phyloP scores from a whole-genome alignment of 345 rosid genomes.

The Psidium friedrichsthalianum region DNA sequence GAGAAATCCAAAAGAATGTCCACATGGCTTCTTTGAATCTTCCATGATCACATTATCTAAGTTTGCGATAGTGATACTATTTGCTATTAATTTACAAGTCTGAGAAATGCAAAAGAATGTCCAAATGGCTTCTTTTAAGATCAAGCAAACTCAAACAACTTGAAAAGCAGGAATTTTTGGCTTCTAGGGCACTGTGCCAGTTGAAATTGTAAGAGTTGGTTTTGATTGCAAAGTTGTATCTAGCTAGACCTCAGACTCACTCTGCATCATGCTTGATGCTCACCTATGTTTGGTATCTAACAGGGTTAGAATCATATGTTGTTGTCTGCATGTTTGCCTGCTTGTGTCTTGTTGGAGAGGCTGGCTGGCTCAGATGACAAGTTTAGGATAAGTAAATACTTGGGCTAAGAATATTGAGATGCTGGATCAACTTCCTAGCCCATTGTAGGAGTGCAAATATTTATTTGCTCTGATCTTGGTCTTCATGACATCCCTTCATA shows the following conservation, averaged over 20 bases:
- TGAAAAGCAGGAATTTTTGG: not conserved
- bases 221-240: not conserved
- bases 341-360: not conserved
- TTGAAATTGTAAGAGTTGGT: not conserved
- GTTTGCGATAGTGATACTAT: not conserved
- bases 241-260: not conserved
- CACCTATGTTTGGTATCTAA: not conserved
- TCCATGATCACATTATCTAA: too few species aligned
- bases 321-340: not conserved
- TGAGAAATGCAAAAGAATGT: not conserved
- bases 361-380: not conserved
- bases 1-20: not conserved
- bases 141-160: not conserved
- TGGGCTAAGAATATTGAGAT: not conserved
- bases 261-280: not conserved
- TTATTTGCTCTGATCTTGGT: not conserved
- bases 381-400: not conserved
- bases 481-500: not conserved
- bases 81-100: not conserved
- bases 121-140: not conserved
- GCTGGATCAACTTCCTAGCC: not conserved
- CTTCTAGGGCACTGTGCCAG: not conserved
- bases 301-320: not conserved
- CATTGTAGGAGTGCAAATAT: not conserved
- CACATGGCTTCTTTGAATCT: not conserved